Evolutionary conservation across 805 yeast genomes (phyloP).

Genomic region (Kuraishia cidri): DNA sequence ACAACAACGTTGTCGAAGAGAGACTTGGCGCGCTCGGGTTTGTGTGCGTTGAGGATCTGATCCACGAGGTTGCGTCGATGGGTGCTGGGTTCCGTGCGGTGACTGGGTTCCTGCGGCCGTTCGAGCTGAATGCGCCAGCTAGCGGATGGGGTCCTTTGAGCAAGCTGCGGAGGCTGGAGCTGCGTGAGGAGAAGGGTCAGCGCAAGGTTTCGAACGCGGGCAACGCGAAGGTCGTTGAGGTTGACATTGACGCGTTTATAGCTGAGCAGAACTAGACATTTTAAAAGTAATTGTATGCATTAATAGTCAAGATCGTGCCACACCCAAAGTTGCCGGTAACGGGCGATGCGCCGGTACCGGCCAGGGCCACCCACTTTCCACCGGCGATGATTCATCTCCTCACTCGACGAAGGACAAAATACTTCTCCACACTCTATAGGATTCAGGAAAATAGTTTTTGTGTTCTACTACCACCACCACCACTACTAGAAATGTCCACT

Average conservation of each 20-base stretch:
- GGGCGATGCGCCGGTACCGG: slow-evolving; percentile 1
- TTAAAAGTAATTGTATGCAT: too few species aligned
- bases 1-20: slow-evolving; percentile 70
- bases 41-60: slow-evolving; percentile 74
- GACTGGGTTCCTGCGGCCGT: slow-evolving; percentile 59
- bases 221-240: slow-evolving; percentile 56
- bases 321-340: not conserved
- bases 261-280: slow-evolving; percentile 58
- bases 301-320: not conserved
- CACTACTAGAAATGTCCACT: too few species aligned
- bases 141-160: slow-evolving; percentile 70
- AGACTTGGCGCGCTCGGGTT: slow-evolving; percentile 59
- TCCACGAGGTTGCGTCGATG: slow-evolving; percentile 57
- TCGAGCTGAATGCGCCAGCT: slow-evolving; percentile 59
- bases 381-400: too few species aligned
- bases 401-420: too few species aligned
- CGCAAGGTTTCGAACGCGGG: slow-evolving; percentile 49
- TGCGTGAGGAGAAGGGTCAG: slow-evolving; percentile 35
- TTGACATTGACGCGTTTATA: slow-evolving; percentile 65
- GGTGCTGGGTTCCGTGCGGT: slow-evolving; percentile 59
- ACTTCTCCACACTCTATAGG: too few species aligned
- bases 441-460: too few species aligned
- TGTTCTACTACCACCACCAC: too few species aligned
- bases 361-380: too few species aligned
- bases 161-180: slow-evolving; percentile 54